Percentiles rank a stretch among this genome's conserved stretches.
phyloP scores from a whole-genome alignment of 495 filamentous ascomycete species.

The Aspergillus haitiensis region DNA sequence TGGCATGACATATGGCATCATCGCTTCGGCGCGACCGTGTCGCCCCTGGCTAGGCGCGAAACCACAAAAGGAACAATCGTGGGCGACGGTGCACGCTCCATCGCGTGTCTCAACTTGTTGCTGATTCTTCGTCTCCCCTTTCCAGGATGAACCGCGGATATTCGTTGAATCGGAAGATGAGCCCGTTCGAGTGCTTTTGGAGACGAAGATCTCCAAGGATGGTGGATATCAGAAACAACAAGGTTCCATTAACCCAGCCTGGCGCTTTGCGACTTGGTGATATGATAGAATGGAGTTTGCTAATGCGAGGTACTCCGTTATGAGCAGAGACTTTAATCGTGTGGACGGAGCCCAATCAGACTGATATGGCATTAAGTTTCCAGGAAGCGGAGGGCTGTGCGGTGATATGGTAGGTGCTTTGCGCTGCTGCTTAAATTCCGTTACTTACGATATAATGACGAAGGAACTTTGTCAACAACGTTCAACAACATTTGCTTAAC shows the following conservation, averaged over 20 bases:
- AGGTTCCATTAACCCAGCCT: slow-evolving; percentile 53
- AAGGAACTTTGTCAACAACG: slow-evolving; percentile 88
- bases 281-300: slow-evolving; percentile 10
- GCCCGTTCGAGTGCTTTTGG: slow-evolving; percentile 75
- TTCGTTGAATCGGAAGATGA: slow-evolving; percentile 92
- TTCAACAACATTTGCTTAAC: slow-evolving; percentile 67
- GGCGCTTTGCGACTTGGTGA: slow-evolving; percentile 11
- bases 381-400: slow-evolving; percentile 96
- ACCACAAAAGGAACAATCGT: background rate
- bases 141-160: slow-evolving; percentile 79
- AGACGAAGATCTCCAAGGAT: slow-evolving; percentile 86
- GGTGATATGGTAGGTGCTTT: slow-evolving; percentile 71
- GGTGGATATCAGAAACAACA: slow-evolving; percentile 99
- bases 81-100: slow-evolving; percentile 9
- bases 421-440: slow-evolving; percentile 5
- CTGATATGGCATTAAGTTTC: slow-evolving; percentile 98
- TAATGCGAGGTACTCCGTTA: slow-evolving; percentile 26
- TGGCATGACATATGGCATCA: slow-evolving; percentile 16
- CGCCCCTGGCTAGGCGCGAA: slow-evolving; percentile 27
- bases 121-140: slow-evolving; percentile 10
- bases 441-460: slow-evolving; percentile 19
- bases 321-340: slow-evolving; percentile 89
- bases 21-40: slow-evolving; percentile 17
- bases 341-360: slow-evolving; percentile 85
- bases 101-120: slow-evolving; percentile 11